A percentile compares a stretch with the other conserved stretches of the same genome.
Conservation (phyloP, 371 early-diverging fungal species). For the Mucor mucedo region DNA sequence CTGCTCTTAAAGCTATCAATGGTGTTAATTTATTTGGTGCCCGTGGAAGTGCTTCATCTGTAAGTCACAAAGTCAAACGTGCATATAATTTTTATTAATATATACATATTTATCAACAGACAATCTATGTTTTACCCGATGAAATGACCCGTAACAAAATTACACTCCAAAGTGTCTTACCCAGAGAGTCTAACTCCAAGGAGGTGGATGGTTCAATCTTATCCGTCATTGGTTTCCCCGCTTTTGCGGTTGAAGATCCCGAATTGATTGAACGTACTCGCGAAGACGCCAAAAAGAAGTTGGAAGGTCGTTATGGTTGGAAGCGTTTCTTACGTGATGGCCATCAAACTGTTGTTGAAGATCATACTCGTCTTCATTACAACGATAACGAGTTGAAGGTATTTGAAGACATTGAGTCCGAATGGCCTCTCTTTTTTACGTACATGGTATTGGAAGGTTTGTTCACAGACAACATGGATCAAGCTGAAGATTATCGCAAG, state of each 20-base stretch:
- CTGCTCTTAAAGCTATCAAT: slow-evolving; percentile 87
- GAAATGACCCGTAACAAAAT: slow-evolving; percentile 87
- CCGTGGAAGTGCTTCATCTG: slow-evolving; percentile 79
- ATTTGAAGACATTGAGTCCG: slow-evolving; percentile 89
- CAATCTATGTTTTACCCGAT: slow-evolving; percentile 85
- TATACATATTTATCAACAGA: slow-evolving; percentile 36
- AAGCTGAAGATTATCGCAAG: slow-evolving; percentile 74
- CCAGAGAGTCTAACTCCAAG: slow-evolving; percentile 88
- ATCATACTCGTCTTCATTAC: slow-evolving; percentile 81
- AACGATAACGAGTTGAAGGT: slow-evolving; percentile 83
- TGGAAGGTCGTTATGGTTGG: slow-evolving; percentile 86
- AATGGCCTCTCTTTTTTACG: slow-evolving; percentile 93
- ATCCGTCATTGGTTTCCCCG: slow-evolving; percentile 88
- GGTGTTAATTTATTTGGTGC: slow-evolving; percentile 88
- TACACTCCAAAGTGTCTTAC: slow-evolving; percentile 82
- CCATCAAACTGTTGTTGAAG: slow-evolving; percentile 86
- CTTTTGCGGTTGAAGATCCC: slow-evolving; percentile 83
- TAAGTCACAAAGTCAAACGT: slow-evolving; percentile 33
- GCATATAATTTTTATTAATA: not conserved
- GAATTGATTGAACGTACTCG: slow-evolving; percentile 69
- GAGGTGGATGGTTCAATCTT: slow-evolving; percentile 90
- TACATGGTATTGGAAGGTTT: slow-evolving; percentile 87
- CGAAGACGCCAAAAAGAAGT: slow-evolving; percentile 79
- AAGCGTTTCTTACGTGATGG: slow-evolving; percentile 92
- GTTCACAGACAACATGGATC: slow-evolving; percentile 70